phyloP scores from a whole-genome alignment of 2,329 filamentous ascomycete genomes.

The Falciphora oryzae region DNA sequence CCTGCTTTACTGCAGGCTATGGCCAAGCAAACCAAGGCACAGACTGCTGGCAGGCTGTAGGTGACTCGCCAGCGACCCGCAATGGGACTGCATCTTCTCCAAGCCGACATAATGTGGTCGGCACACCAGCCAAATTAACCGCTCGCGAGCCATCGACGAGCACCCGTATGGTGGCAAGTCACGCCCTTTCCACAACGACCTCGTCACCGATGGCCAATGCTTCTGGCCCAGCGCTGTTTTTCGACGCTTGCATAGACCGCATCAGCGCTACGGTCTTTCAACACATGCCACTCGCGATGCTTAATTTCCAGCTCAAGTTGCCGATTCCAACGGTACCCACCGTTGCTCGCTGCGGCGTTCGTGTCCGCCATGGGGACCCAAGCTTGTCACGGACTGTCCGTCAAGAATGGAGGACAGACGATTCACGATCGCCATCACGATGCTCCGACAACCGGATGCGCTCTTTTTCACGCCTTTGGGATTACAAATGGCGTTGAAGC shows the following conservation, averaged over 20 bases:
- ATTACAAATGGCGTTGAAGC: neutral
- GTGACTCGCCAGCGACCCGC: neutral
- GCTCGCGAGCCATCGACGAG: neutral
- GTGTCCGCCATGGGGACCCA: neutral
- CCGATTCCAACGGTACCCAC: neutral
- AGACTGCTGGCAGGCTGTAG: neutral
- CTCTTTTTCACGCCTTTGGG: neutral
- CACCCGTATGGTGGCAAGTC: no score
- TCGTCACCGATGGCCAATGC: neutral
- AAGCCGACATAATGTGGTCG: neutral
- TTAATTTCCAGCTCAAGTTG: neutral
- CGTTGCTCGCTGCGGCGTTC: neutral
- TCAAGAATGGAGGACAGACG: neutral
- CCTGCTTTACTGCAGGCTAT: neutral
- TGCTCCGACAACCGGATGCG: neutral
- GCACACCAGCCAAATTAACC: neutral
- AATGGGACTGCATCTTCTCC: neutral
- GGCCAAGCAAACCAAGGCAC: neutral
- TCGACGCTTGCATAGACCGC: neutral
- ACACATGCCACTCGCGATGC: neutral
- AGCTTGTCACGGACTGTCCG: neutral
- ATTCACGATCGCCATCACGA: neutral
- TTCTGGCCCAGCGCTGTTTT: neutral
- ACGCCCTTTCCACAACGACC: neutral
- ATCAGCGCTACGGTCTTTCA: neutral